Conservation (phyloP, 768 basidiomycete species). For the Lyophyllum shimeji region DNA sequence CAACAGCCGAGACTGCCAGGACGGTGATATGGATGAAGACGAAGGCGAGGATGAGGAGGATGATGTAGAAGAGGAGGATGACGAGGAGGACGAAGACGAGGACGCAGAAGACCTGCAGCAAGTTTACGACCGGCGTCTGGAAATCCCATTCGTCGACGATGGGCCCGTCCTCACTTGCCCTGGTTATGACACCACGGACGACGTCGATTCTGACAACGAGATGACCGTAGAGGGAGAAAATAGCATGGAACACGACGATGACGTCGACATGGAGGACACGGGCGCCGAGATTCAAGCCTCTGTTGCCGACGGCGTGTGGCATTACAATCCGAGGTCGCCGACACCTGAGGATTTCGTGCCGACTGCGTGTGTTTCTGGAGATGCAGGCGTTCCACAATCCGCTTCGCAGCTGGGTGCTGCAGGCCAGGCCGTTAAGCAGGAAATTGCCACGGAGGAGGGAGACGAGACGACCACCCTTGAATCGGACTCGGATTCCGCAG, state of each 20-base stretch:
- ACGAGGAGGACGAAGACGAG: not conserved
- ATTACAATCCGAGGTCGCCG: not conserved
- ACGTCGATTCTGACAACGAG: not conserved
- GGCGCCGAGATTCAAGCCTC: not conserved
- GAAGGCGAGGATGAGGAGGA: not conserved
- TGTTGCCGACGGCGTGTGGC: not conserved
- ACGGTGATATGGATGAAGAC: not conserved
- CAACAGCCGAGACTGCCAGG: not conserved
- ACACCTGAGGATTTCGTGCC: not conserved
- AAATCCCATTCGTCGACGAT: not conserved
- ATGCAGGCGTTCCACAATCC: not conserved
- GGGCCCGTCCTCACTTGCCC: constrained; percentile 4
- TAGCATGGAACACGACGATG: not conserved
- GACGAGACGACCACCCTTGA: not conserved
- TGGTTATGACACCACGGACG: constrained; percentile 9
- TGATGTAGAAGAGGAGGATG: not conserved
- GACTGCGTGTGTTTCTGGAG: not conserved
- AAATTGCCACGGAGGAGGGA: not conserved
- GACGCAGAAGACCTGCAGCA: not conserved
- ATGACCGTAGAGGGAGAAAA: not conserved
- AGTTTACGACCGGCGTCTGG: not conserved
- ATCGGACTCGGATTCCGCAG: constrained; percentile 1
- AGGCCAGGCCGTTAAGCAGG: not conserved
- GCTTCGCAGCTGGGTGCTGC: not conserved
- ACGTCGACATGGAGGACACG: constrained; percentile 6